Evolutionary conservation across 108 stramenopile genomes (phyloP).

Genomic region (Nannochloropsis gaditana): DNA sequence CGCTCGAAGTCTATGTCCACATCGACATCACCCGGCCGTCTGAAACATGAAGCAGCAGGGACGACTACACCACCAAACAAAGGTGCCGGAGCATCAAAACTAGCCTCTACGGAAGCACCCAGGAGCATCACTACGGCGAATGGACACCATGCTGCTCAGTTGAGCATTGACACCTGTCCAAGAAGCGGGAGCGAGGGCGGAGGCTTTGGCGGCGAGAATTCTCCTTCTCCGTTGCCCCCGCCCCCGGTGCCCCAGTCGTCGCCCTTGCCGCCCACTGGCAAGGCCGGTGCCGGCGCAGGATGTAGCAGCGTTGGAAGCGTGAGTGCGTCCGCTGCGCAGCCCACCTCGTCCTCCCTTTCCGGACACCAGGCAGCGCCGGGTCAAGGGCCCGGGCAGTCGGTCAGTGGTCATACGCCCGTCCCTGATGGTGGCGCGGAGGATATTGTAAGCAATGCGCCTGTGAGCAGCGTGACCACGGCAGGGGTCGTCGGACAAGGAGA

Average conservation of each 20-base stretch:
- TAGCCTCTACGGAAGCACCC: not conserved
- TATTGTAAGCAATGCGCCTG: too few relatives aligned
- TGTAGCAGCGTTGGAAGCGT: too few relatives aligned
- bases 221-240: not conserved
- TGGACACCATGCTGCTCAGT: not conserved
- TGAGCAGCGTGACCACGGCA: not conserved
- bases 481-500: not conserved
- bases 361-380: too few relatives aligned
- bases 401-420: too few relatives aligned
- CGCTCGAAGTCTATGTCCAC: not conserved
- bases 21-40: not conserved
- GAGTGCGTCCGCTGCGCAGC: too few relatives aligned
- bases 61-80: not conserved
- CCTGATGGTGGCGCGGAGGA: too few relatives aligned
- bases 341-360: too few relatives aligned
- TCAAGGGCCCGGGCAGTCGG: too few relatives aligned
- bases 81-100: not conserved
- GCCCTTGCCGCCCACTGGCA: not conserved
- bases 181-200: not conserved
- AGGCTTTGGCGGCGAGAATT: not conserved
- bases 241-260: not conserved
- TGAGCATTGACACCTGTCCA: not conserved
- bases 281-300: not conserved
- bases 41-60: not conserved
- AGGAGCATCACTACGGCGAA: not conserved